Base-by-base conservation (phyloP, 352 stramenopile genomes). In the Pythium guiyangense region DNA sequence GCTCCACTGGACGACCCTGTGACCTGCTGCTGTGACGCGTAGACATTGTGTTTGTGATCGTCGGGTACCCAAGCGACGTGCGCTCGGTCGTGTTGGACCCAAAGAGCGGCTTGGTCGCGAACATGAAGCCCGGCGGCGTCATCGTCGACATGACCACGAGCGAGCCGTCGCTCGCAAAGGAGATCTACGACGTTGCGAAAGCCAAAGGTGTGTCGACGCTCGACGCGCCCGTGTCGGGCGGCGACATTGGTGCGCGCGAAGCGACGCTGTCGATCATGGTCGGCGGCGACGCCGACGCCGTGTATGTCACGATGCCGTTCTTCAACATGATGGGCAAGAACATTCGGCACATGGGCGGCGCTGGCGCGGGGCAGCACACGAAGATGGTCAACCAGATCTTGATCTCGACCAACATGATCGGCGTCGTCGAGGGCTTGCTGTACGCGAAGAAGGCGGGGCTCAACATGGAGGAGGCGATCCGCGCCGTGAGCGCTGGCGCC, bases 301-400 rank as follows among this genome's bases (percentile, higher is more conserved):
- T 96, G 52, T 89, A 94, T 50, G 66, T 68, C 1, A 74, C 88
- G 34, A 89, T 92, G 74, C 88, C 88, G 17, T 82, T 96, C 52
- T 86, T 97, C 56, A 87, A 85, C 47, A 69, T 94, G 40, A 88
- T 97, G 74, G 87, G 88, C 60, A 95, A 93, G 60, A 96, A 93
- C 40, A 74, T 97, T 55, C 79, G 83, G 11, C 85, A 96, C 67
- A 96, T 96, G 82, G 90, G 90, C 27, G 71, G 72, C 12, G 57
- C 86, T 18, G 90, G 88, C 4, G 74, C 84, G 35, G 89, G 89
- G 1, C 86, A 96, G 58, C 82, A 95, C 61, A 96, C 88, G 18
- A 97, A 97, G 74, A 95, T 96, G 85, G 87, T 97, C 54, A 97
- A 97, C 66, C 89, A 97, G 60, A 90, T 94, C 60, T 57, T 93